Base-by-base conservation (phyloP, 2,329 filamentous ascomycete genomes). In the Pseudogymnoascus sp. region DNA sequence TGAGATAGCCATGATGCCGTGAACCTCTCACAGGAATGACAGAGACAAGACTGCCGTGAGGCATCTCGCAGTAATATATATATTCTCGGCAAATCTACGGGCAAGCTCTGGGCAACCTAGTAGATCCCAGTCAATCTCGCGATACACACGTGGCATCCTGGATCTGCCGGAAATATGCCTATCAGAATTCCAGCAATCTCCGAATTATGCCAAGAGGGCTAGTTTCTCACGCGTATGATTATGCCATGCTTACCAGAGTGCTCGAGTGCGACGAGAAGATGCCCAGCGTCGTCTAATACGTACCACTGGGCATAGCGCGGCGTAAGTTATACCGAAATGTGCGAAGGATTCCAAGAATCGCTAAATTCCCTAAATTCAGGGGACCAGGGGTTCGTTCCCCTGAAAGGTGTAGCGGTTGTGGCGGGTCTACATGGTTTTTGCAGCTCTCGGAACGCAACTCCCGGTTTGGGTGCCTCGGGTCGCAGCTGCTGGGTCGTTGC, bases 1-100 rank as follows among this genome's bases (percentile, higher is more conserved):
- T 57, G 51, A 57, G 8, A 57, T 18, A 34, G 51, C 51, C 51
- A 57, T 57, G 51, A 57, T 57, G 29, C 51, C 10, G 26, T 57
- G 51, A 57, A 57, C 6, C 51, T 54, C 47, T 57, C 51, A 57
- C 26, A 14, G 16, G 51, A 57, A 57, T 57, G 51, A 18, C 10
- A 54, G 47, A 54, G 26, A 31, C 14, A 18, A 18, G n/a, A 6
- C 51, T 12, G 34, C 12, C n/a, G n/a, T 34, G 51, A 57, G 51
- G 29, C 26, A 31, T 34, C 26, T 31, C 29, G 10, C 10, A 16
- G 51, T 57, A 57, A 34, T 57, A 57, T 57, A 57, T 31, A 57
- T 34, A 31, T 31, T 18, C 5, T 57, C 51, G 51, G 51, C n/a
- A 18, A 34, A 57, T 57, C 51, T 57, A 34, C 26, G 51, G 51